phyloP scores from a whole-genome alignment of 2,329 filamentous ascomycete species.

The Lasiodiplodia hormozganensis region DNA sequence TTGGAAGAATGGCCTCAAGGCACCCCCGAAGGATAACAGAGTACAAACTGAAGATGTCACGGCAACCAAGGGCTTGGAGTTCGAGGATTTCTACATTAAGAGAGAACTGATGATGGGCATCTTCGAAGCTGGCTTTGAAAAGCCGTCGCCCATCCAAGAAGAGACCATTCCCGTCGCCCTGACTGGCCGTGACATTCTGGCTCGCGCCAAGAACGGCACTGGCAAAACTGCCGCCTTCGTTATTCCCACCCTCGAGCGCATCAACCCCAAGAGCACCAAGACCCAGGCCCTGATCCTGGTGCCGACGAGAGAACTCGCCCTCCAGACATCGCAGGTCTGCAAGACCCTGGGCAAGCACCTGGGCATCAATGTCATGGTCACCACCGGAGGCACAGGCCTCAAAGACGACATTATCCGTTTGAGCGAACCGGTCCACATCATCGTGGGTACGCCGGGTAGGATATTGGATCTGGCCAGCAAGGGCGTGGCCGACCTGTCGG shows the following conservation, averaged over 20 bases:
- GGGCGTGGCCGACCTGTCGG: slow-evolving; percentile 92
- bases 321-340: slow-evolving; percentile 99
- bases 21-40: slow-evolving; percentile 76
- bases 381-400: slow-evolving; percentile 91
- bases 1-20: slow-evolving; percentile 77
- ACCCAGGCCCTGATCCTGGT: slow-evolving; percentile 97
- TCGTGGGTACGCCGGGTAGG: slow-evolving; percentile 95
- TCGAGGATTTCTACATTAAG: slow-evolving; percentile 96
- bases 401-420: slow-evolving; percentile 97
- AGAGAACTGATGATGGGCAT: slow-evolving; percentile 98
- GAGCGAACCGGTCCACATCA: slow-evolving; percentile 93
- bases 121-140: slow-evolving; percentile 98
- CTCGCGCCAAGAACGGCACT: slow-evolving; percentile 96
- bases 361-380: slow-evolving; percentile 98
- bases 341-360: slow-evolving; percentile 98
- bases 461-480: slow-evolving; percentile 97
- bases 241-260: slow-evolving; percentile 91
- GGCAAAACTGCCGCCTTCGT: slow-evolving; percentile 98
- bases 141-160: slow-evolving; percentile 98
- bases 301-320: slow-evolving; percentile 92
- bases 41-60: slow-evolving; percentile 97
- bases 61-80: slow-evolving; percentile 95
- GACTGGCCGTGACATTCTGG: slow-evolving; percentile 92
- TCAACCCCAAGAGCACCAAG: slow-evolving; percentile 96
- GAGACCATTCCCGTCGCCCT: slow-evolving; percentile 97